Conservation (phyloP, 768 basidiomycete genomes). For the Xerocomellus intermedius region DNA sequence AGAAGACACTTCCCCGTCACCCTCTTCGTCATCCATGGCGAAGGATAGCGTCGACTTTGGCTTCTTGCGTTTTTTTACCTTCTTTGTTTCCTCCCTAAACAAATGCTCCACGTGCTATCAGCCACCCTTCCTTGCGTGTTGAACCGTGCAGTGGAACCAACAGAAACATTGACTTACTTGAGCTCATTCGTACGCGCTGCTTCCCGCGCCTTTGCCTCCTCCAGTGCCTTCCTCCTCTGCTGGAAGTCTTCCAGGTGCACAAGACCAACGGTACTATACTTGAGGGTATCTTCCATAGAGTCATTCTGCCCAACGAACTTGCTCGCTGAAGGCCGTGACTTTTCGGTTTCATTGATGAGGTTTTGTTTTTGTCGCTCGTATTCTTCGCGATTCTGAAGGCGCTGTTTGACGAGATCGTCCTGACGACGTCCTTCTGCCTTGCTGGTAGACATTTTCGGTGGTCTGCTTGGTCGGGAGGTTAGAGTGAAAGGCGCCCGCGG, state of each 20-base stretch:
- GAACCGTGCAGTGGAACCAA: neutral
- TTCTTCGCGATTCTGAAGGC: constrained; percentile 75
- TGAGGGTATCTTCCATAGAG: constrained; percentile 90
- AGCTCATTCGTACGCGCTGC: constrained; percentile 81
- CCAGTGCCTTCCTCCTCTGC: constrained; percentile 80
- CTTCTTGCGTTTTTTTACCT: constrained; percentile 92
- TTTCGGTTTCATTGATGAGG: constrained; percentile 88
- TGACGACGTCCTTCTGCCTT: constrained; percentile 84
- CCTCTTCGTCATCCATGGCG: constrained; percentile 79
- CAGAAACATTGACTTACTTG: constrained; percentile 63
- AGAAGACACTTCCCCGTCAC: constrained; percentile 39
- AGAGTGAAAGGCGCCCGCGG: constrained; percentile 17
- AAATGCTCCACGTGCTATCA: constrained; percentile 77
- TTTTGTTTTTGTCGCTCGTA: constrained; percentile 78
- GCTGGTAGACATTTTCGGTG: constrained; percentile 61
- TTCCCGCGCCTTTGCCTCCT: constrained; percentile 88
- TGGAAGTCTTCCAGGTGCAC: constrained; percentile 93
- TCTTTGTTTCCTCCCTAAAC: constrained; percentile 86
- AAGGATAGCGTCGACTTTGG: constrained; percentile 89
- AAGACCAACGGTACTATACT: constrained; percentile 88
- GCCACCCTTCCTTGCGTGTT: constrained; percentile 41
- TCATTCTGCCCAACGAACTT: constrained; percentile 95
- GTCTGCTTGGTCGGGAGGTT: constrained; percentile 11
- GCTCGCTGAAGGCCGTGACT: constrained; percentile 80
- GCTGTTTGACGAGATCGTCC: constrained; percentile 82